phyloP scores from a whole-genome alignment of 495 filamentous ascomycete genomes.

The Xylaria longipes region DNA sequence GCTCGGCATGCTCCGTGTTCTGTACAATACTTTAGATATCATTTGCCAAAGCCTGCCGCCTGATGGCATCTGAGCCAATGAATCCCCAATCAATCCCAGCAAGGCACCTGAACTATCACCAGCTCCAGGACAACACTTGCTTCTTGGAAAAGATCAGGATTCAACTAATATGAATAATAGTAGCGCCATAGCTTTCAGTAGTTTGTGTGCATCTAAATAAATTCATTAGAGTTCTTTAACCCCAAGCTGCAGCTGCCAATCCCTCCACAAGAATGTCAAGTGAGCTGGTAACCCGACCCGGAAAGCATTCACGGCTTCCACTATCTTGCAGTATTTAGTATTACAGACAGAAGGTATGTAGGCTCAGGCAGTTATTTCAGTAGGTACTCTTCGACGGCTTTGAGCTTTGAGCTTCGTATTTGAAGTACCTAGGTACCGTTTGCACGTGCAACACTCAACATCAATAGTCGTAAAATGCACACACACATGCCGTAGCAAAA shows the following conservation, averaged over 20 bases:
- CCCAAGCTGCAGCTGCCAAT: no score
- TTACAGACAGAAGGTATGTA: no score
- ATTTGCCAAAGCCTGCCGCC: neutral
- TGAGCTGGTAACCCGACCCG: no score
- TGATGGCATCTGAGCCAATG: neutral
- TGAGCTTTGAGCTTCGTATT: neutral
- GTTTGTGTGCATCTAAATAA: no score
- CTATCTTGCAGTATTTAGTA: no score
- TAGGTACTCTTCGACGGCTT: no score
- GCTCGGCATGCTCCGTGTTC: neutral
- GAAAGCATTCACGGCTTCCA: neutral
- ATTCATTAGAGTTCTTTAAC: no score
- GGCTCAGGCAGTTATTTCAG: no score
- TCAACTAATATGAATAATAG: no score
- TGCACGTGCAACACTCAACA: neutral
- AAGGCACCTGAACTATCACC: neutral
- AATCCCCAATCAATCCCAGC: neutral
- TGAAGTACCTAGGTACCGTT: neutral
- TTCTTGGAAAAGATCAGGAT: neutral
- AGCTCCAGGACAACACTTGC: neutral
- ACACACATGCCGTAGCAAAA: neutral
- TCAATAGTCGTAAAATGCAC: neutral
- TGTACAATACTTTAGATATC: neutral
- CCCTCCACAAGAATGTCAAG: no score
- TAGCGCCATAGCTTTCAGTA: no score